A percentile compares a stretch with the other conserved stretches of the same genome.
Conservation (phyloP, 1,139 yeast genomes). For the Geotrichum restrictum region DNA sequence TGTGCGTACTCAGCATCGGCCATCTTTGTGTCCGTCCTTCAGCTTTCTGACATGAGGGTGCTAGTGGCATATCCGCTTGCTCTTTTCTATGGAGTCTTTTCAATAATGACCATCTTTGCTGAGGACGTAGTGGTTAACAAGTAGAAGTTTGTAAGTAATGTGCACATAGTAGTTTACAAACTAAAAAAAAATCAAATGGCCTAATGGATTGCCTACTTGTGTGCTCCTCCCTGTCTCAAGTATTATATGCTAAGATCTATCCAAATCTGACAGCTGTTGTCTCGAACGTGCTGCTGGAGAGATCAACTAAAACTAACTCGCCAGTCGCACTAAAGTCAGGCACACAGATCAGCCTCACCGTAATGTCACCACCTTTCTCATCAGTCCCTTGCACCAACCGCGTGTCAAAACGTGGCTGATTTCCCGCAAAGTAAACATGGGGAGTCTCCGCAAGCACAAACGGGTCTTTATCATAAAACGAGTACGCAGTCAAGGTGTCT, state of each 20-base stretch:
- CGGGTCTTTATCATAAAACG: constrained; percentile 77
- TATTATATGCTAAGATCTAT: neutral
- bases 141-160: neutral
- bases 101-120: constrained; percentile 91
- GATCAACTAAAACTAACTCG: constrained; percentile 62
- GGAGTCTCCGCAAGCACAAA: constrained; percentile 75
- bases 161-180: too few relatives aligned
- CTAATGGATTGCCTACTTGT: too few relatives aligned
- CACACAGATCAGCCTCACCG: constrained; percentile 56
- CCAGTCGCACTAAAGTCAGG: constrained; percentile 70
- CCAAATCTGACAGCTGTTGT: constrained; percentile 13
- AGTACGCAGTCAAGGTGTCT: constrained; percentile 84
- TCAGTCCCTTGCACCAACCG: constrained; percentile 39
- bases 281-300: constrained; percentile 35
- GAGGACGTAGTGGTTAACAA: constrained; percentile 37
- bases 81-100: constrained; percentile 89
- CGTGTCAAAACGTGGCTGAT: constrained; percentile 60
- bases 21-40: constrained; percentile 80
- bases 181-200: neutral
- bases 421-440: constrained; percentile 81
- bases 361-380: constrained; percentile 32
- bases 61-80: constrained; percentile 91
- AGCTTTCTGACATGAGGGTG: constrained; percentile 78
- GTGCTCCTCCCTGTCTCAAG: neutral
- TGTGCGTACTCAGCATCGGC: constrained; percentile 94